Conservation (phyloP, 805 yeast genomes). For the Candida nonsorbophila region DNA sequence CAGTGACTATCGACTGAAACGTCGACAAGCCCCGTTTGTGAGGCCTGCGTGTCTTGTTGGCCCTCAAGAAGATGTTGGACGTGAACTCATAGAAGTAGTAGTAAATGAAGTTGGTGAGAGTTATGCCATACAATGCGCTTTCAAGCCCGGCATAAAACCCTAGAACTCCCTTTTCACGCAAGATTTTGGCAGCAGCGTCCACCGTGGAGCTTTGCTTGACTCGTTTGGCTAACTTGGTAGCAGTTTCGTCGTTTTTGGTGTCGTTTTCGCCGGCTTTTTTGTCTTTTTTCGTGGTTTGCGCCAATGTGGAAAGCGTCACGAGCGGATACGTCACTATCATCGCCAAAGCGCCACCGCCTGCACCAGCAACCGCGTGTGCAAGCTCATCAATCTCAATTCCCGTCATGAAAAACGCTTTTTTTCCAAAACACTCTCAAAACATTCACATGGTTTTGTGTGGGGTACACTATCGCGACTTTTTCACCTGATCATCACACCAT, state of each 20-base stretch:
- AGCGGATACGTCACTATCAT: slow-evolving; percentile 87
- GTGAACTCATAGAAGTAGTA: slow-evolving; percentile 86
- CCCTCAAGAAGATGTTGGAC: slow-evolving; percentile 38
- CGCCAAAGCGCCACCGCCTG: slow-evolving; percentile 86
- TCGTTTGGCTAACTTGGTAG: slow-evolving; percentile 4
- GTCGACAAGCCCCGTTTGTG: slow-evolving; percentile 49
- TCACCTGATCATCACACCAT: slow-evolving; percentile 6
- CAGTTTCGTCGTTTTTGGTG: slow-evolving; percentile 1
- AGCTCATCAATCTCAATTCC: slow-evolving; percentile 39
- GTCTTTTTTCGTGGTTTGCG: slow-evolving; percentile 57
- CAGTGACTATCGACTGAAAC: slow-evolving; percentile 64
- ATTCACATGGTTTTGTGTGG: not conserved
- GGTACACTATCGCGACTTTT: not conserved
- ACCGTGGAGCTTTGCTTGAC: slow-evolving; percentile 9
- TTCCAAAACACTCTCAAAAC: slow-evolving; percentile 3
- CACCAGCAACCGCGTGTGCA: slow-evolving; percentile 93
- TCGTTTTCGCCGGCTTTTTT: slow-evolving; percentile 7
- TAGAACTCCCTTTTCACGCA: slow-evolving; percentile 53
- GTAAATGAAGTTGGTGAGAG: slow-evolving; percentile 81
- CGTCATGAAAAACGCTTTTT: not conserved
- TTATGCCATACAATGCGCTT: slow-evolving; percentile 80
- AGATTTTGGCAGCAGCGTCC: slow-evolving; percentile 35
- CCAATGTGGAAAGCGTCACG: slow-evolving; percentile 79
- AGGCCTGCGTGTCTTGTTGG: slow-evolving; percentile 20
- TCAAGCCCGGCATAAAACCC: slow-evolving; percentile 85